Evolutionary conservation across 1,139 yeast species (phyloP).

Genomic region (Citeromyces siamensis): DNA sequence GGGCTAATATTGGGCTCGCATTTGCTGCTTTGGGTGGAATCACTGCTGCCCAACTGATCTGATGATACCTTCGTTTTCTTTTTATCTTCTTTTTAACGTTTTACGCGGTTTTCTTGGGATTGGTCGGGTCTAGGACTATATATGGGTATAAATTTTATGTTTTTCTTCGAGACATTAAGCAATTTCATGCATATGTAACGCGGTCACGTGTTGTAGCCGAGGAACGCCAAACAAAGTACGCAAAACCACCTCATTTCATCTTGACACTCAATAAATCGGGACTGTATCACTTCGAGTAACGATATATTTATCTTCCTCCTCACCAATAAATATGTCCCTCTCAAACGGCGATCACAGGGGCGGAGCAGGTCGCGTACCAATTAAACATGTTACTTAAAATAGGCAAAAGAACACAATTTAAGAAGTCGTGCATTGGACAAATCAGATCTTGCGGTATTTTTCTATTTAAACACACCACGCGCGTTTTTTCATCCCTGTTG

Average conservation of each 20-base stretch:
- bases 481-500: background rate
- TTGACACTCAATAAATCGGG: too few relatives aligned
- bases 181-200: too few relatives aligned
- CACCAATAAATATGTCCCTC: too few relatives aligned
- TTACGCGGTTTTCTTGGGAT: background rate
- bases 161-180: too few relatives aligned
- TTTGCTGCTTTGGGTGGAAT: background rate
- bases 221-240: too few relatives aligned
- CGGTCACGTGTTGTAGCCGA: too few relatives aligned
- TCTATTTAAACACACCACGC: background rate
- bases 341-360: too few relatives aligned
- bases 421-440: constrained; percentile 2
- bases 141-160: too few relatives aligned
- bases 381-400: constrained; percentile 1
- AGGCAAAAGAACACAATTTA: background rate
- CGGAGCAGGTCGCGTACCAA: background rate
- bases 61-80: background rate
- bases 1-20: constrained; percentile 1
- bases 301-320: too few relatives aligned
- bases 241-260: too few relatives aligned
- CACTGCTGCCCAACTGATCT: constrained; percentile 2
- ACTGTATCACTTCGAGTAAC: too few relatives aligned
- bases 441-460: background rate
- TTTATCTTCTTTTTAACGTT: background rate
- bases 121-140: too few relatives aligned